Conservation (phyloP, 2,329 filamentous ascomycete species). For the Colletotrichum brevisporum region DNA sequence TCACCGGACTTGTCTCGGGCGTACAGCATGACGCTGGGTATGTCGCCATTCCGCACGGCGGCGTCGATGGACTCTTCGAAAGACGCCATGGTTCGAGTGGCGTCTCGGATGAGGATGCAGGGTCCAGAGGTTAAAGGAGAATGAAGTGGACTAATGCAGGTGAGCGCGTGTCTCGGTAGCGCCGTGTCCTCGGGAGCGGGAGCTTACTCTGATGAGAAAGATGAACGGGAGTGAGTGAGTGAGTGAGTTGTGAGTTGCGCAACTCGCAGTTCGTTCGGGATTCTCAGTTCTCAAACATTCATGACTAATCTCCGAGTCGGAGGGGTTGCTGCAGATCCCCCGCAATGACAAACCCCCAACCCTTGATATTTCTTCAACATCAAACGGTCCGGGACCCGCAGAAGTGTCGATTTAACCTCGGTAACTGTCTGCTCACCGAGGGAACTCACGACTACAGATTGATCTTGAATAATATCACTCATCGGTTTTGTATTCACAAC, state of each 20-base stretch:
- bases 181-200: not conserved
- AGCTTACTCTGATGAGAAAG: not conserved
- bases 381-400: slow-evolving; percentile 5
- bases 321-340: slow-evolving; percentile 14
- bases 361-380: not conserved
- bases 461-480: not conserved
- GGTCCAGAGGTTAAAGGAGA: no score
- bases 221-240: not conserved
- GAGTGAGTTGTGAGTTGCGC: not conserved
- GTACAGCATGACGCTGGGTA: slow-evolving; percentile 36
- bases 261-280: not conserved
- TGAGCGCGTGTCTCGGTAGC: no score
- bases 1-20: slow-evolving; percentile 37
- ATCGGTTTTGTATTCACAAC: not conserved
- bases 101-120: not conserved
- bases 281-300: not conserved
- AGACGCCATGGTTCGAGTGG: slow-evolving; percentile 12
- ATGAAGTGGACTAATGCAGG: no score
- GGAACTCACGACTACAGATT: not conserved
- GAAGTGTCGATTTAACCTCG: slow-evolving; percentile 13
- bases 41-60: slow-evolving; percentile 31
- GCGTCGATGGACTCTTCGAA: slow-evolving; percentile 33
- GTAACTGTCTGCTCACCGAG: not conserved
- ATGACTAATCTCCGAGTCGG: slow-evolving; percentile 7
- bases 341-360: not conserved